phyloP scores from a whole-genome alignment of 192 early-diverging fungal genomes.

The Umbelopsis sp. region DNA sequence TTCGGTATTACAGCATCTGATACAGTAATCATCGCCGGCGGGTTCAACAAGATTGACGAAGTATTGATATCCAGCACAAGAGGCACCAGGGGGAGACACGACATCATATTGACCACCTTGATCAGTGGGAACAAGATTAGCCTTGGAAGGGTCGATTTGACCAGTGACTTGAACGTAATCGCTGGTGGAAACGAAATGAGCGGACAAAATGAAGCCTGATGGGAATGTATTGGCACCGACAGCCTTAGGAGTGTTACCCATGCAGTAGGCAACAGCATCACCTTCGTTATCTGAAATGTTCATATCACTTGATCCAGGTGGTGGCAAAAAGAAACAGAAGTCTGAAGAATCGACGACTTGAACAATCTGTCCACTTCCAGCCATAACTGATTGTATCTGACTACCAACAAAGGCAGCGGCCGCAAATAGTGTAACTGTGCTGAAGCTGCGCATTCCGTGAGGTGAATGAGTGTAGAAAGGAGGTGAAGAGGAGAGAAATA shows the following conservation, averaged over 20 bases:
- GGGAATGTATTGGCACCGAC: conserved; percentile 42
- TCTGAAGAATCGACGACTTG: conserved; percentile 35
- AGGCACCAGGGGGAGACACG: conserved; percentile 40
- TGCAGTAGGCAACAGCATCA: conserved; percentile 48
- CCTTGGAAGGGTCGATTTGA: conserved; percentile 41
- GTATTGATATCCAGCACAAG: conserved; percentile 46
- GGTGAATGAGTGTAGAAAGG: background rate
- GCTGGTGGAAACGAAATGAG: conserved; percentile 40
- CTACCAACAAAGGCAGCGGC: conserved; percentile 12
- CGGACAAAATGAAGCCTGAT: conserved; percentile 48
- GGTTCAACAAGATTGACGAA: conserved; percentile 61
- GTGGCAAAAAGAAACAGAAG: conserved; percentile 49
- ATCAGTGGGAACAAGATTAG: conserved; percentile 31
- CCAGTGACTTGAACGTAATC: conserved; percentile 59
- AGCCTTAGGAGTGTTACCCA: conserved; percentile 30
- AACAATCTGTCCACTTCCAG: conserved; percentile 19
- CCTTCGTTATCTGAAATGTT: conserved; percentile 46
- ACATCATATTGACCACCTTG: conserved; percentile 56
- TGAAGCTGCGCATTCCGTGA: conserved; percentile 11
- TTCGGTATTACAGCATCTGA: conserved; percentile 49
- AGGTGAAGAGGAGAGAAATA: background rate
- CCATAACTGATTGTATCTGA: background rate
- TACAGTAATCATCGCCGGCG: conserved; percentile 46
- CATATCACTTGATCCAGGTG: conserved; percentile 32
- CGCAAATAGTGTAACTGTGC: background rate